phyloP scores from a whole-genome alignment of 2,329 filamentous ascomycete genomes.

The Paramyrothecium sp. region DNA sequence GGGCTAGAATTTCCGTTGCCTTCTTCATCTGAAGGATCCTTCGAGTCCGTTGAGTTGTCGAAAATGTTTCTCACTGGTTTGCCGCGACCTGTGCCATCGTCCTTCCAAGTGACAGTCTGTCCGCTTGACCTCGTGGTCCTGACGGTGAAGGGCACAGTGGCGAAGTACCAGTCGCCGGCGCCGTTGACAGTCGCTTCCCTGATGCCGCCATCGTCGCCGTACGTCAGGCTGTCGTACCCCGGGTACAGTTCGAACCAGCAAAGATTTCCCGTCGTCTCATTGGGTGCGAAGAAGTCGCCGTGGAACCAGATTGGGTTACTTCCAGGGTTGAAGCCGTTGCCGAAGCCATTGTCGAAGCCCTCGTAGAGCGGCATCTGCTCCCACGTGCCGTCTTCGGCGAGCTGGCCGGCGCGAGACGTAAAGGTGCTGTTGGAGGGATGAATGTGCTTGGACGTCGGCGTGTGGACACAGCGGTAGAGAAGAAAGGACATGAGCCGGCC shows the following conservation, averaged over 20 bases:
- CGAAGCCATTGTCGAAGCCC: slow-evolving; percentile 1
- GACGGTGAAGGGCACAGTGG: slow-evolving; percentile 1
- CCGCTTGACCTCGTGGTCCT: not conserved
- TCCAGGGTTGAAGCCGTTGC: slow-evolving; percentile 1
- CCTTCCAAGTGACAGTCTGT: slow-evolving; percentile 2
- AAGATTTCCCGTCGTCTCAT: not conserved
- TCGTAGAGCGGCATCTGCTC: slow-evolving; percentile 1
- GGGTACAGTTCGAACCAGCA: slow-evolving; percentile 4
- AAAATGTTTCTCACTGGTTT: not conserved
- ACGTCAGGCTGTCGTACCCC: not conserved
- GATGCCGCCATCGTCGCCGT: not conserved
- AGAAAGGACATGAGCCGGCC: not conserved
- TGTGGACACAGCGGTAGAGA: slow-evolving; percentile 1
- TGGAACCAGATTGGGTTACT: not conserved
- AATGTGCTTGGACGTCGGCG: not conserved
- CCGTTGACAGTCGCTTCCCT: slow-evolving; percentile 1
- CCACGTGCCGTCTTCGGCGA: slow-evolving; percentile 3
- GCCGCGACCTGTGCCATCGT: not conserved
- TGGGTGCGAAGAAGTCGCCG: slow-evolving; percentile 1
- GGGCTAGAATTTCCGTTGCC: not conserved
- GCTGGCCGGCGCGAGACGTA: not conserved
- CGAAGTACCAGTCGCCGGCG: not conserved
- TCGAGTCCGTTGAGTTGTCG: not conserved
- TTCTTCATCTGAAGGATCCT: not conserved
- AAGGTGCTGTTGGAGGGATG: not conserved